phyloP scores from a whole-genome alignment of 2,329 filamentous ascomycete species.

The Aspergillus sergii region DNA sequence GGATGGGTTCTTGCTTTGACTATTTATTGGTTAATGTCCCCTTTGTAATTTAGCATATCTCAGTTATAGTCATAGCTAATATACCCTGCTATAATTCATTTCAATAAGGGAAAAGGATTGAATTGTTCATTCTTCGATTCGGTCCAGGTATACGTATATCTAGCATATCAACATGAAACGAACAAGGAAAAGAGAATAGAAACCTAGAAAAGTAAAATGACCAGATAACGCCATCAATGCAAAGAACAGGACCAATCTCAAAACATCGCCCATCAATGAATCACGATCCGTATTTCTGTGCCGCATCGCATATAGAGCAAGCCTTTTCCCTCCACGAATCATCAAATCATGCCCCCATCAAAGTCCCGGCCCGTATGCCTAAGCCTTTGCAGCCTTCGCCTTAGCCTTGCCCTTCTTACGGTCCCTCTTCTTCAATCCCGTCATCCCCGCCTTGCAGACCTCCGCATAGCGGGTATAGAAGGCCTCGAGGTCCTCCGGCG shows the following conservation, averaged over 20 bases:
- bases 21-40: slow-evolving; percentile 19
- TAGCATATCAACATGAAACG: slow-evolving; percentile 7
- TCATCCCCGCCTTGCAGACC: slow-evolving; percentile 86
- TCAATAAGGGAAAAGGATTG: background rate
- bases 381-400: slow-evolving; percentile 45
- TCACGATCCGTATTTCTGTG: background rate
- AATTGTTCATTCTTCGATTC: slow-evolving; percentile 1
- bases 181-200: background rate
- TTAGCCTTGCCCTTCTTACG: slow-evolving; percentile 78
- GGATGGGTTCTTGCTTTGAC: slow-evolving; percentile 9
- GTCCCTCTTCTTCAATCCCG: slow-evolving; percentile 87
- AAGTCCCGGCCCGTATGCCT: slow-evolving; percentile 5
- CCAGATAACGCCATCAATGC: slow-evolving; percentile 31
- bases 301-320: background rate
- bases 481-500: slow-evolving; percentile 70
- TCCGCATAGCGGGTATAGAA: slow-evolving; percentile 90
- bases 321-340: background rate
- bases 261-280: background rate
- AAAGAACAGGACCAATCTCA: slow-evolving; percentile 10
- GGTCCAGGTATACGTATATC: slow-evolving; percentile 8
- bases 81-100: slow-evolving; percentile 7
- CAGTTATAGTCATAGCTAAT: slow-evolving; percentile 7
- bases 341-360: background rate
- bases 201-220: background rate
- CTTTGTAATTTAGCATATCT: slow-evolving; percentile 20